These are phyloP conservation scores for Ceratobasidium sp. DNA, from an alignment of 1,284 basidiomycete species.

Conservation along the genomic window DNA sequence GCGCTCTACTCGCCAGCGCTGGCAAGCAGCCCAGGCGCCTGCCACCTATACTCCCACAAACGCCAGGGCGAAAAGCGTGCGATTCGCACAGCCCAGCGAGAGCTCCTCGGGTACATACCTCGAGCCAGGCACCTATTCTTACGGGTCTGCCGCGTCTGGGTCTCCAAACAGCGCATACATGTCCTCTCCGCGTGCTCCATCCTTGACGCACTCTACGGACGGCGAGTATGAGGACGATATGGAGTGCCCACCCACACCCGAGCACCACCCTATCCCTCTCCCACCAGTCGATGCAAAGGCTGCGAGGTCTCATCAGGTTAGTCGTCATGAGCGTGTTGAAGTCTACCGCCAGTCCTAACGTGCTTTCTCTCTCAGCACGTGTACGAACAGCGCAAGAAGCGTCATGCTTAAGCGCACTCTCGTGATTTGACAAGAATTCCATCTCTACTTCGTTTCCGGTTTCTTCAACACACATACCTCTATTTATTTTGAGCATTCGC, in stretches of 20 bases:
- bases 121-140: not conserved
- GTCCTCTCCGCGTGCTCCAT: not conserved
- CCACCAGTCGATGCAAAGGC: not conserved
- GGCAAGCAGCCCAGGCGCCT: too few relatives aligned
- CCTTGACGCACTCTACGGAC: not conserved
- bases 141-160: not conserved
- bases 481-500: too few relatives aligned
- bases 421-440: too few relatives aligned
- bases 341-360: not conserved
- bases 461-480: too few relatives aligned
- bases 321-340: not conserved
- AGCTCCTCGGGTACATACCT: not conserved
- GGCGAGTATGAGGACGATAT: not conserved
- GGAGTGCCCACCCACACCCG: not conserved
- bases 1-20: constrained; percentile 1
- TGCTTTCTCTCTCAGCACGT: not conserved
- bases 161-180: not conserved
- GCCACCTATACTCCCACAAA: too few relatives aligned
- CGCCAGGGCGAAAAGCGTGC: not conserved
- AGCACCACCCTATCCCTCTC: not conserved
- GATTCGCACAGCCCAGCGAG: not conserved
- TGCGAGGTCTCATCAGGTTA: not conserved
- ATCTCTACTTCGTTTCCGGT: too few relatives aligned
- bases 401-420: not conserved
- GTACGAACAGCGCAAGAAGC: not conserved